phyloP scores from a whole-genome alignment of 495 filamentous ascomycete species.

The Xylaria bambusicola region DNA sequence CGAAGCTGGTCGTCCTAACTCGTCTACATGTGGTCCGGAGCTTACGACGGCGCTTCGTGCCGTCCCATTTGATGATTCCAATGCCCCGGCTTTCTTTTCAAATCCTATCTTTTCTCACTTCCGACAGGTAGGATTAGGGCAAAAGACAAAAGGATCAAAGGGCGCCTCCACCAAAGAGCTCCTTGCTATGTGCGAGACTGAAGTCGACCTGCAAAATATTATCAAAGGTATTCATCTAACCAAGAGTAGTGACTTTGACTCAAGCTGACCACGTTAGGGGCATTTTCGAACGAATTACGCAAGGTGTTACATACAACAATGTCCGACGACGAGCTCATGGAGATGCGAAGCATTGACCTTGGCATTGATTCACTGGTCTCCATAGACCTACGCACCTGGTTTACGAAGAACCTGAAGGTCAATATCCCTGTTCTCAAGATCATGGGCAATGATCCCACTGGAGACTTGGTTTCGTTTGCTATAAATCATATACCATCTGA shows the following conservation, averaged over 20 bases:
- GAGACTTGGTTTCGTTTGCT: conserved; percentile 10
- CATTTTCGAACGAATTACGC: conserved; percentile 10
- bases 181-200: too few relatives aligned
- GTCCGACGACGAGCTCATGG: conserved; percentile 16
- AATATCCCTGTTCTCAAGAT: conserved; percentile 42
- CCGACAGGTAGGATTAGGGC: too few relatives aligned
- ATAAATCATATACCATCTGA: conserved; percentile 13
- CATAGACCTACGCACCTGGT: conserved; percentile 40
- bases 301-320: conserved; percentile 6
- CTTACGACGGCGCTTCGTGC: conserved; percentile 22
- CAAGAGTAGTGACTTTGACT: too few relatives aligned
- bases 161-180: too few relatives aligned
- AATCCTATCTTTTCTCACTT: conserved; percentile 16
- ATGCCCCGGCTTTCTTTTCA: not conserved
- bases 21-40: conserved; percentile 13
- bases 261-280: too few relatives aligned
- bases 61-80: not conserved
- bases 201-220: too few relatives aligned
- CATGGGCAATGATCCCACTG: conserved; percentile 29
- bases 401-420: conserved; percentile 32
- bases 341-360: conserved; percentile 24
- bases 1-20: conserved; percentile 12
- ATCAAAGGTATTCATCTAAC: conserved; percentile 23
- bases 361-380: conserved; percentile 40
- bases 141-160: too few relatives aligned